Evolutionary conservation across 176 grass and related monocot species (phyloP), one percentile per base, ranked within the genome.

Genomic region (Rhynchospora tenuis): DNA sequence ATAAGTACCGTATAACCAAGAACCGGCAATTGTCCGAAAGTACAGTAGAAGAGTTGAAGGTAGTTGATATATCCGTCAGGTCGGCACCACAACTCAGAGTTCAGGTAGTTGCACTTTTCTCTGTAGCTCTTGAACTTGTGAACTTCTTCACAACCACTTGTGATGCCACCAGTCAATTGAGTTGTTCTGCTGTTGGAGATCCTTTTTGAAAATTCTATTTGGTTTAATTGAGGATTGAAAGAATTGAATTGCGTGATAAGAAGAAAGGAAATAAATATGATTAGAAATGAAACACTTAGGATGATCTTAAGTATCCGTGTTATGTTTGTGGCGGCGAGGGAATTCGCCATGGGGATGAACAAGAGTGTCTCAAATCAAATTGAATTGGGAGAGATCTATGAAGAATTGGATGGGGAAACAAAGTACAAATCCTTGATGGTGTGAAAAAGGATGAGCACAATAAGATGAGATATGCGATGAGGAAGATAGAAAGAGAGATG

Each of bases 51-150:
- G 8, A 97, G 22, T 64, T 86, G 50, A 1, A 93, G 74, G 72
- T 97, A 97, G 73, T 91, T 84, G 4, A 93, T 73, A 81, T 88
- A 81, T 24, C 91, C 89, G 20, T 90, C 84, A 24, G 60, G 56
- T 44, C 27, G 6, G 75, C 64, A 56, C 55, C 2, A 31, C 13
- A 12, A n/a, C 8, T 79, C 83, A 22, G 43, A 62, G 42, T 31
- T 64, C 27, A 27, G 50, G 59, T 83, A 54, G 14, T 1, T 16
- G 80, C 85, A 86, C 64, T 74, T 78, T 7, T 60, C 86, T 57
- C 27, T 29, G 2, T 67, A 9, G 52, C 22, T 55, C 46, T 27
- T 84, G 33, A 73, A 70, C n/a, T 26, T 55, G 42, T 79, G 54
- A 20, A 77, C 24, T 44, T 81, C 86, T 27, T 22, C 44, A 66